These are phyloP conservation scores for Cantharellus anzutake DNA, from an alignment of 768 basidiomycete species.

Conservation along the genomic window DNA sequence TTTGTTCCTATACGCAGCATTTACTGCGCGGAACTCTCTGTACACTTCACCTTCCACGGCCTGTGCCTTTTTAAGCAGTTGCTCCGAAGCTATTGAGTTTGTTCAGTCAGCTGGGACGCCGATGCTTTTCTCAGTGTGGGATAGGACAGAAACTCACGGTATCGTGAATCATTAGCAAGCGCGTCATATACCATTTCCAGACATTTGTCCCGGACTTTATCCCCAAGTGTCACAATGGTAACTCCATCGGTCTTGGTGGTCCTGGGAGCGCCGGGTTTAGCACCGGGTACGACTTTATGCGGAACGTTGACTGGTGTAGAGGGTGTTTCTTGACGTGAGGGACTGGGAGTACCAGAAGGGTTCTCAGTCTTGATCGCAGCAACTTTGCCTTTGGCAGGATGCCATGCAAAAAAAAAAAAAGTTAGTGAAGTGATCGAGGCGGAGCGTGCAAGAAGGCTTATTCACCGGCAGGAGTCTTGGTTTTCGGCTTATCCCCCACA, in stretches of 20 bases:
- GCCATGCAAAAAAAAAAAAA: conserved; percentile 1
- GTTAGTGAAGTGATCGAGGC: conserved; percentile 1
- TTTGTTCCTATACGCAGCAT: conserved; percentile 44
- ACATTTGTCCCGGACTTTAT: conserved; percentile 72
- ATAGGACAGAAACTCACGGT: conserved; percentile 44
- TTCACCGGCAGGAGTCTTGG: background rate
- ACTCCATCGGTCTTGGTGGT: conserved; percentile 56
- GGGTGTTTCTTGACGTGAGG: conserved; percentile 5
- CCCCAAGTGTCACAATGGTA: conserved; percentile 34
- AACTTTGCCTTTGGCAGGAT: conserved; percentile 2
- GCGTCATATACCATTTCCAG: conserved; percentile 83
- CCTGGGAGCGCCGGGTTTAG: conserved; percentile 7
- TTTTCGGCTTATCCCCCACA: conserved; percentile 19
- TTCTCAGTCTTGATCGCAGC: conserved; percentile 6
- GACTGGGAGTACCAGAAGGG: conserved; percentile 12
- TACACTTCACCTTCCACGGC: conserved; percentile 53
- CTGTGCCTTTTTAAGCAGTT: conserved; percentile 44
- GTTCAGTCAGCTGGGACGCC: background rate
- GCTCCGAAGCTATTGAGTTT: conserved; percentile 35
- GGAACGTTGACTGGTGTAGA: conserved; percentile 13
- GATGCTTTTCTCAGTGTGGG: background rate
- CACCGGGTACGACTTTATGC: background rate
- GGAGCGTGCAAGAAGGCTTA: conserved; percentile 3
- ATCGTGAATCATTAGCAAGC: conserved; percentile 65
- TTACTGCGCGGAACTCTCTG: conserved; percentile 25